phyloP scores from a whole-genome alignment of 352 stramenopile species.

The Globisporangium sylvaticum region DNA sequence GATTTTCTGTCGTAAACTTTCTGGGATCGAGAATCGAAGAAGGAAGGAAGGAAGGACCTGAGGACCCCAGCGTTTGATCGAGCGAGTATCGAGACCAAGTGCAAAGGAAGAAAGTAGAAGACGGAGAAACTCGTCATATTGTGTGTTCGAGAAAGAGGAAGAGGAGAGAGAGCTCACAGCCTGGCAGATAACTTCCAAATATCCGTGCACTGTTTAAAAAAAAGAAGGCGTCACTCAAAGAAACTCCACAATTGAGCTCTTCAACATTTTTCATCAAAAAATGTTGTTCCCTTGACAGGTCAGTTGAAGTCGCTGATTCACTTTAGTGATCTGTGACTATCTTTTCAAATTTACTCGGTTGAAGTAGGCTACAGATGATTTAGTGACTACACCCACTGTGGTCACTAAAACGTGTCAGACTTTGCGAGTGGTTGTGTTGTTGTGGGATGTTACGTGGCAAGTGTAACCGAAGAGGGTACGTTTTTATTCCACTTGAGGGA shows the following conservation, averaged over 20 bases:
- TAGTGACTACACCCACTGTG: no score
- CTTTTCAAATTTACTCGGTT: no score
- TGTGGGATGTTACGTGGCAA: slow-evolving; percentile 1
- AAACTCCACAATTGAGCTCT: not conserved
- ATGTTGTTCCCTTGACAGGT: not conserved
- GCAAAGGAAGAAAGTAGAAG: not conserved
- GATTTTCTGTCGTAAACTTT: not conserved
- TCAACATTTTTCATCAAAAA: not conserved
- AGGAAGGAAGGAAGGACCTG: not conserved
- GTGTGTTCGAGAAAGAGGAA: not conserved
- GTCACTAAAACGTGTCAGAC: not conserved
- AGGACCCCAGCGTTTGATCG: not conserved
- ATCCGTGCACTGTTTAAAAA: not conserved
- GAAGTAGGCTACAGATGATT: no score
- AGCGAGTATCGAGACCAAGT: not conserved
- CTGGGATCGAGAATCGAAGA: not conserved
- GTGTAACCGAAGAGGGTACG: not conserved
- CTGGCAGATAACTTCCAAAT: not conserved
- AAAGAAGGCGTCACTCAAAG: not conserved
- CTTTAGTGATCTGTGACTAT: not conserved
- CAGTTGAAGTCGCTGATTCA: not conserved
- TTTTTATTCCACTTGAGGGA: no score
- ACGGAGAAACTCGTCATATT: not conserved
- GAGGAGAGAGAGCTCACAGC: not conserved
- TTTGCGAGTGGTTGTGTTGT: not conserved